Evolutionary conservation across 768 basidiomycete genomes (phyloP).

Genomic region (Leccinum obscurum): DNA sequence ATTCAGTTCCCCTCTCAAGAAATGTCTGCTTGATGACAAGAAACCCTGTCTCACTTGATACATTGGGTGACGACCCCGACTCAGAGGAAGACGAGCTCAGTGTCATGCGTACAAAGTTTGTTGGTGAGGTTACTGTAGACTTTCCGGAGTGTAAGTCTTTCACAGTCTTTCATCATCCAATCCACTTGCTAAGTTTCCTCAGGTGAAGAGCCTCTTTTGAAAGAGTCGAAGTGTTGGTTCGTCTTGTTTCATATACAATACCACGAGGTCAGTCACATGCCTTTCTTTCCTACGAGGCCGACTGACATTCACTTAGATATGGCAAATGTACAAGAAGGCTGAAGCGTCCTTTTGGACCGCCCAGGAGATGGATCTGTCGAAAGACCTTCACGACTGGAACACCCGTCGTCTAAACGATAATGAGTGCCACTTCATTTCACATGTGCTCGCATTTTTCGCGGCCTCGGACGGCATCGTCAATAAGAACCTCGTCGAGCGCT

Average conservation of each 20-base stretch:
- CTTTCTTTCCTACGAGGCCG: background rate
- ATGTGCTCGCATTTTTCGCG: conserved; percentile 95
- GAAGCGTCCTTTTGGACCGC: conserved; percentile 93
- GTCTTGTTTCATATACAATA: conserved; percentile 1
- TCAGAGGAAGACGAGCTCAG: conserved; percentile 34
- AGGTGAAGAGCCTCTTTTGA: conserved; percentile 81
- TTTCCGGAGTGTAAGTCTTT: conserved; percentile 52
- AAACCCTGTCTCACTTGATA: conserved; percentile 33
- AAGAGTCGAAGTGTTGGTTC: conserved; percentile 34
- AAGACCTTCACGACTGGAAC: conserved; percentile 2
- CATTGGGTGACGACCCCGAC: conserved; percentile 29
- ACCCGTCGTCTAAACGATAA: background rate
- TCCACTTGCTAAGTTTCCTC: background rate
- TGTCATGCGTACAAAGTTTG: conserved; percentile 50
- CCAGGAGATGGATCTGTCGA: conserved; percentile 83
- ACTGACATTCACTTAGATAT: conserved; percentile 55
- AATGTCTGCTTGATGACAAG: conserved; percentile 30
- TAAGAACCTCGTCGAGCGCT: conserved; percentile 93
- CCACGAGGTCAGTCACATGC: conserved; percentile 18
- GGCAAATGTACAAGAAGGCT: conserved; percentile 93
- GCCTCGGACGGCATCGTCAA: conserved; percentile 96
- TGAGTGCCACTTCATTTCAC: conserved; percentile 88
- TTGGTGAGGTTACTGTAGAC: conserved; percentile 70
- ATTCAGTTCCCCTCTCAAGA: conserved; percentile 40
- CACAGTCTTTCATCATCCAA: background rate